These are phyloP conservation scores for Heterobasidion parviporum DNA, from an alignment of 1,284 basidiomycete species.

Conservation along the genomic window DNA sequence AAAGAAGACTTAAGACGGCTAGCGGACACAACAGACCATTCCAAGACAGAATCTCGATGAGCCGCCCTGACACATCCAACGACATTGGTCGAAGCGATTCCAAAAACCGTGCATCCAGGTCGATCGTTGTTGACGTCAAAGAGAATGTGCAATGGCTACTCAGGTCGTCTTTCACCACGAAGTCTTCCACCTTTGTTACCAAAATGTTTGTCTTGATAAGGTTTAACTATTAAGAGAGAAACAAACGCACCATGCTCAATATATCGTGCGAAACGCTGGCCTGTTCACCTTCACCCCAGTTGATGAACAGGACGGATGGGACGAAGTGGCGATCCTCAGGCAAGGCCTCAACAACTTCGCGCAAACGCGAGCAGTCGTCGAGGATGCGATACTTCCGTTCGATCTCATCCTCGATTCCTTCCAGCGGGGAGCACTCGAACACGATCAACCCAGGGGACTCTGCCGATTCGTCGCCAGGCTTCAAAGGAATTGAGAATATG, in stretches of 20 bases:
- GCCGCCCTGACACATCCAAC: slow-evolving; percentile 48
- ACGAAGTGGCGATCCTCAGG: slow-evolving; percentile 45
- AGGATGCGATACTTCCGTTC: slow-evolving; percentile 64
- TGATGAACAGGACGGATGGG: slow-evolving; percentile 50
- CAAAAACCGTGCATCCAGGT: slow-evolving; percentile 46
- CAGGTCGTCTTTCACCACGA: slow-evolving; percentile 35
- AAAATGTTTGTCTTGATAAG: background rate
- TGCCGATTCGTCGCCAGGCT: slow-evolving; percentile 13
- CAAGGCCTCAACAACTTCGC: slow-evolving; percentile 49
- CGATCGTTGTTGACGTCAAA: slow-evolving; percentile 40
- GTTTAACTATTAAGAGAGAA: background rate
- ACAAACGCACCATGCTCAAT: background rate
- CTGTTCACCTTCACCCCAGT: slow-evolving; percentile 42
- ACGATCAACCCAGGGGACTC: slow-evolving; percentile 57
- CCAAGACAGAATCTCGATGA: slow-evolving; percentile 37
- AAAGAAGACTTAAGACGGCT: background rate
- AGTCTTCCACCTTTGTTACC: slow-evolving; percentile 32
- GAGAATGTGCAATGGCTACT: slow-evolving; percentile 33
- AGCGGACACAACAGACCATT: slow-evolving; percentile 30
- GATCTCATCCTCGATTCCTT: slow-evolving; percentile 51
- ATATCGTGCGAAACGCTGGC: slow-evolving; percentile 12
- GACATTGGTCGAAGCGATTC: slow-evolving; percentile 30
- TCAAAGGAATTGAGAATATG: slow-evolving; percentile 45
- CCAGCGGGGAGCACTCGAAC: slow-evolving; percentile 62
- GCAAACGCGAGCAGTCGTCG: slow-evolving; percentile 62